Evolutionary conservation across 2,329 filamentous ascomycete genomes (phyloP).

Genomic region (Keithomyces neogunnii): DNA sequence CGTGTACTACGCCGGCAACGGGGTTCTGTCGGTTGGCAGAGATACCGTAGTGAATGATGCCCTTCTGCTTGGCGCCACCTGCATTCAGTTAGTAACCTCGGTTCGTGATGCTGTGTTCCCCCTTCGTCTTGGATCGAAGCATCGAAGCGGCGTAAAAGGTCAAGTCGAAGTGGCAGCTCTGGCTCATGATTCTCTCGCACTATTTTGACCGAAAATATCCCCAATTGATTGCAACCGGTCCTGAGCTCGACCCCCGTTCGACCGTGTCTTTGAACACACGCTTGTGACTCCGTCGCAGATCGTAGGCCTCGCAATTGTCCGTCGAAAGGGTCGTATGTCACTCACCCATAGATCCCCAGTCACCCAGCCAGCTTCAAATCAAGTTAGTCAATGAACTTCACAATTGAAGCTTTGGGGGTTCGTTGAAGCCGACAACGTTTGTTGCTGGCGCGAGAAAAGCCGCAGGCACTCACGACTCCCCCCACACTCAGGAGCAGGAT

Average conservation of each 20-base stretch:
- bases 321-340: conserved; percentile 16
- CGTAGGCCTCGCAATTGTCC: neutral
- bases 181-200: neutral
- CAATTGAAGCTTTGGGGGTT: neutral
- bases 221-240: neutral
- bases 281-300: neutral
- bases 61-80: conserved; percentile 54
- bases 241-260: neutral
- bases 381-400: conserved; percentile 14
- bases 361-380: conserved; percentile 56
- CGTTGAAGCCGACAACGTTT: neutral
- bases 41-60: conserved; percentile 64
- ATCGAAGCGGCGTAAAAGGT: neutral
- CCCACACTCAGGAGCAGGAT: neutral
- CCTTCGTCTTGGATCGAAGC: neutral
- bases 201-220: neutral
- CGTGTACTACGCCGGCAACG: conserved; percentile 66
- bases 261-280: neutral
- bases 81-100: conserved; percentile 4
- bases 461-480: conserved; percentile 15
- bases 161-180: neutral
- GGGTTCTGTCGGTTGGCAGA: conserved; percentile 85
- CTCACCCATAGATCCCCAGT: conserved; percentile 70
- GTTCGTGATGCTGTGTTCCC: neutral
- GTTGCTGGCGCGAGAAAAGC: conserved; percentile 19